Percentiles rank a stretch among this genome's conserved stretches.
These are phyloP conservation scores for Malus hybrid DNA, from an alignment of 331 rosid species.

Conservation along the genomic window DNA sequence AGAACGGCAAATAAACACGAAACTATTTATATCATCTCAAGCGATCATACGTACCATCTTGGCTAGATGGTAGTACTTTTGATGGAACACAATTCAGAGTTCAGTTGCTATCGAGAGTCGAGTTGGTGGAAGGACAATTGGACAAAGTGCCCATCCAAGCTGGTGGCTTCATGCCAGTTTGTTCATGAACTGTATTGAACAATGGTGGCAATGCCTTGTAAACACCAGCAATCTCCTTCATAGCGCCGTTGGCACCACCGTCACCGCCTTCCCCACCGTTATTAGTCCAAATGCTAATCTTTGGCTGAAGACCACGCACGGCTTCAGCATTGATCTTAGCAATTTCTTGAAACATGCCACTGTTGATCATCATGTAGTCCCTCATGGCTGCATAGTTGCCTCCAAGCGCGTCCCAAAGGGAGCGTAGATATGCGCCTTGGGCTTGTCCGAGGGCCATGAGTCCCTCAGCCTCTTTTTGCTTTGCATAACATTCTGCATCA, in stretches of 20 bases:
- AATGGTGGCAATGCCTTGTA: slow-evolving; percentile 56
- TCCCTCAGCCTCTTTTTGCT: slow-evolving; percentile 61
- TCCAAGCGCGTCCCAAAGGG: slow-evolving; percentile 32
- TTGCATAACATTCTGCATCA: slow-evolving; percentile 43
- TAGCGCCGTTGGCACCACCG: background rate
- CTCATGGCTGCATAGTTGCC: slow-evolving; percentile 37
- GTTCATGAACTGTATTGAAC: slow-evolving; percentile 49
- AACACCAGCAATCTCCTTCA: slow-evolving; percentile 51
- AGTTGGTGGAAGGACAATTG: background rate
- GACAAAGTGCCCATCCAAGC: slow-evolving; percentile 50
- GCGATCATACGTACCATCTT: too few species aligned
- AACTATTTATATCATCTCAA: too few species aligned
- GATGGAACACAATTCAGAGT: too few species aligned
- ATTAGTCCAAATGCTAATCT: slow-evolving; percentile 56
- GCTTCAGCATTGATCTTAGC: slow-evolving; percentile 52
- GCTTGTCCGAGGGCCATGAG: slow-evolving; percentile 26
- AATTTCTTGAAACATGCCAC: slow-evolving; percentile 42
- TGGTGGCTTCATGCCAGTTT: slow-evolving; percentile 67
- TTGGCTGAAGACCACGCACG: slow-evolving; percentile 47
- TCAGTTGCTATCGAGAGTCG: background rate
- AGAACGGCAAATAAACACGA: background rate
- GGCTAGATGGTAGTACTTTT: too few species aligned
- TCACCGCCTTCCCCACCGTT: background rate
- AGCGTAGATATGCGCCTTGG: slow-evolving; percentile 30
- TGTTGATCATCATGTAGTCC: slow-evolving; percentile 48